Percentiles rank a stretch among this genome's conserved stretches.
phyloP scores from a whole-genome alignment of 257 asterid genomes.

The Leonotis leonurus region DNA sequence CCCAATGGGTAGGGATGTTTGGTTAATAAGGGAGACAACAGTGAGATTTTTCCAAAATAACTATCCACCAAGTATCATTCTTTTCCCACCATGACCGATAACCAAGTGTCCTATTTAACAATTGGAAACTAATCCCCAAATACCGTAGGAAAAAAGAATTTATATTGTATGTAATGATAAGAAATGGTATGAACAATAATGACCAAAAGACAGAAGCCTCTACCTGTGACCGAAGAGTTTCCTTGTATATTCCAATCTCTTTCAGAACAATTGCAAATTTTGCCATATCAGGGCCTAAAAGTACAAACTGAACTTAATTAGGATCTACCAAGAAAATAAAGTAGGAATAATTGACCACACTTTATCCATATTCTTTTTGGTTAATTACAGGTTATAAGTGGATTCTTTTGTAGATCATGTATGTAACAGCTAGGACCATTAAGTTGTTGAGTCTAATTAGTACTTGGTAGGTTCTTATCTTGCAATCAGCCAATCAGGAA shows the following conservation, averaged over 20 bases:
- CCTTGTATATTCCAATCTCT: conserved; percentile 92
- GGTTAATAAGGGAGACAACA: background rate
- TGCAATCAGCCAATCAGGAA: background rate
- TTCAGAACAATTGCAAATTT: conserved; percentile 79
- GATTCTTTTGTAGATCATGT: background rate
- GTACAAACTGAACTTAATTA: conserved; percentile 26
- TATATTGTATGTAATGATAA: background rate
- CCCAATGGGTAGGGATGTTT: background rate
- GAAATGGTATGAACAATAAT: conserved; percentile 11
- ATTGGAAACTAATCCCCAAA: background rate
- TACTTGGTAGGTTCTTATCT: background rate
- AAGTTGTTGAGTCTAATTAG: background rate
- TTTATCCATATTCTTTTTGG: background rate
- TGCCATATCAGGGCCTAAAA: conserved; percentile 83
- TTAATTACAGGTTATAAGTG: background rate
- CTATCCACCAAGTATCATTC: background rate
- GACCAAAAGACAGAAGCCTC: conserved; percentile 1
- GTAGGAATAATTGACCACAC: background rate
- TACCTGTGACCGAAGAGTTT: conserved; percentile 91
- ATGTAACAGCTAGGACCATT: conserved; percentile 1
- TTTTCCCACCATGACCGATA: background rate
- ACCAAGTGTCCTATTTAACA: background rate
- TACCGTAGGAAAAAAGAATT: background rate
- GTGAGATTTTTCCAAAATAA: background rate
- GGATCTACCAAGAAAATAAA: conserved; percentile 3